Conservation (phyloP, 352 stramenopile species). For the Thalassiosira oceanica region DNA sequence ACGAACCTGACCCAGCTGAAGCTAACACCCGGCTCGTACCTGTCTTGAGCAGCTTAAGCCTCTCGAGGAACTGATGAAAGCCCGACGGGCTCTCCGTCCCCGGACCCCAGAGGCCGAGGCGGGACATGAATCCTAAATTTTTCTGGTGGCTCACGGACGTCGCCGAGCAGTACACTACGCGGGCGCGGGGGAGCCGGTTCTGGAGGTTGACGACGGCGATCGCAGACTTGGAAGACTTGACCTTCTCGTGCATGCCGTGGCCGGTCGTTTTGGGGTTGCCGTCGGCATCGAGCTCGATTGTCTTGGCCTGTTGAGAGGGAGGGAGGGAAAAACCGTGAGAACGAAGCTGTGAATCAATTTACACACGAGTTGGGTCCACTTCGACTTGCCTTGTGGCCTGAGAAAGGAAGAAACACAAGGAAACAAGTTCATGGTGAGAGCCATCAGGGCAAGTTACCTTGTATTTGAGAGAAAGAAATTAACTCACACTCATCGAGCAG, state of each 20-base stretch:
- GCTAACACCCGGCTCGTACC: constrained; percentile 68
- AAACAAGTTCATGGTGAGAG: too few species aligned
- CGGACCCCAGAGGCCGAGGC: constrained; percentile 78
- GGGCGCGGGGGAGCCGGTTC: constrained; percentile 56
- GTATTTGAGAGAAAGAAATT: too few species aligned
- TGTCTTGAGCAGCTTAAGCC: constrained; percentile 78
- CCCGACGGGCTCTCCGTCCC: constrained; percentile 62
- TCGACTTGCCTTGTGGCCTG: too few species aligned
- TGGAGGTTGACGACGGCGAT: constrained; percentile 57
- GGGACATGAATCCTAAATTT: constrained; percentile 81
- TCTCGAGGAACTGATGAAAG: constrained; percentile 75
- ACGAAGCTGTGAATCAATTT: too few species aligned
- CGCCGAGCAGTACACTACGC: constrained; percentile 80
- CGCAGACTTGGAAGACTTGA: constrained; percentile 28
- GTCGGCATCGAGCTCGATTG: constrained; percentile 64
- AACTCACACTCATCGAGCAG: constrained; percentile 74
- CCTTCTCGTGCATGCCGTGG: constrained; percentile 2
- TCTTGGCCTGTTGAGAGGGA: constrained; percentile 85
- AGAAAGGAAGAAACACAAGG: too few species aligned
- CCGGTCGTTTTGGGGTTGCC: constrained; percentile 32
- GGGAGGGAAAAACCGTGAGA: too few species aligned
- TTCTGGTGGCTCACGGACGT: constrained; percentile 73
- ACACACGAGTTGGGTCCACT: too few species aligned
- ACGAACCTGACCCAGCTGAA: not conserved
- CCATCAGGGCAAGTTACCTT: too few species aligned